Evolutionary conservation across 129 eudicot genomes (phyloP), one percentile per base, ranked within the genome.

Genomic region (Silybum marianum): DNA sequence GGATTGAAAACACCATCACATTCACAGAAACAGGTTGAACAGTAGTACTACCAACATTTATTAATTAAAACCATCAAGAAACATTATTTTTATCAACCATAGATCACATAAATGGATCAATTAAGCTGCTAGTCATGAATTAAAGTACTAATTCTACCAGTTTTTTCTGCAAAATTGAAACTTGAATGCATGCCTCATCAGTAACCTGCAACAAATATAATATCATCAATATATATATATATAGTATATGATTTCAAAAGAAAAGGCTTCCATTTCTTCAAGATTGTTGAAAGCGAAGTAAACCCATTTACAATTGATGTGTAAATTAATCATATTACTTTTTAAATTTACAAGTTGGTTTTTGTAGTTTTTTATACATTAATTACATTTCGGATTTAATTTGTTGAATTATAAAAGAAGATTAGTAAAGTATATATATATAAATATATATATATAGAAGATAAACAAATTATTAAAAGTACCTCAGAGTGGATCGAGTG

Each of bases 401-500:
- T 4, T 38, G 9, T 51, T n/a, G n/a, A n/a, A n/a, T n/a, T 51
- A 51, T 51, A 18, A 78, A 42, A 67, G 21, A 13, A 1, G 38
- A 9, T 38, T 14, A 62, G 26, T 26, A n/a, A 32, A 18, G 10
- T 3, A 51, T 4, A n/a, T n/a, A 19, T 24, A 32, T 39, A 26
- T 26, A 26, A n/a, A n/a, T n/a, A n/a, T n/a, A 8, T 38, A 38
- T 38, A 38, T 38, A 7, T 38, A 38, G 0, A 36, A 4, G 7
- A 40, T 44, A 11, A 44, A 44, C 54, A 38, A 44, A 32, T 32
- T 32, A 32, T 32, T 32, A 44, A 44, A 44, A 44, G 54, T 82
- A 88, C 91, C 91, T 88, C 80, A 19, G 71, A 72, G 71, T 60
- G 78, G 69, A 87, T 80, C 7, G 72, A 66, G 67, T 78, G 78